Evolutionary conservation across 352 stramenopile species (phyloP), one percentile per base, ranked within the genome.

Genomic region (Globisporangium camurandrum): DNA sequence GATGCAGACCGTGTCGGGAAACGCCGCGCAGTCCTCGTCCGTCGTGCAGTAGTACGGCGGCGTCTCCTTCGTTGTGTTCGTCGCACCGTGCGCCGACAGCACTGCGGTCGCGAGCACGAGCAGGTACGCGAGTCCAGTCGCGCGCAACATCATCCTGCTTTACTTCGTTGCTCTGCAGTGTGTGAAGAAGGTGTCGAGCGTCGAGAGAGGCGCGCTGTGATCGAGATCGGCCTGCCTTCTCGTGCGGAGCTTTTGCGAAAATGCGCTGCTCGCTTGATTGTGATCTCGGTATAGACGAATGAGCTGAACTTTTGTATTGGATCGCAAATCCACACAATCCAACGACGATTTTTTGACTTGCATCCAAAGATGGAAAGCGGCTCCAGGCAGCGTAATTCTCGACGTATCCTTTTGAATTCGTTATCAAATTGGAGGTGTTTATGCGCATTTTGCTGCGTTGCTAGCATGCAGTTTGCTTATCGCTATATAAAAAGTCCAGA

Each of bases 1-100:
- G 55, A 93, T 91, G 62, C 83, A 93, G 44, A 75, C 77, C 9
- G 83, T 90, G 37, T 65, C 69, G 0, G 77, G 61, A 51, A 66
- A 93, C 5, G 59, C 76, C 1, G 62, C 69, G 51, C 83, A 93
- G 60, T 93, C 80, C 11, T 56, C 51, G 64, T 93, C 80, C 38
- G 71, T 75, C 51, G 71, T 69, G 56, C 80, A 91, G 47, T 63
- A 69, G 54, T 86, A 90, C 41, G 49, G 48, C 14, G 55, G 55
- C 14, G 53, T 55, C 11, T 39, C 23, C n/a, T n/a, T n/a, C 24
- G 48, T 57, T 24, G 24, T 53, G 24, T 46, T 52, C 30, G 46
- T 49, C 10, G 42, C 49, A 36, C 36, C 30, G 27, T 39, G 40
- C 30, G 42, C 34, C 36, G 42, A 46, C 48, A 43, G 48, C 20